These are phyloP conservation scores for Anastatica hierochuntica DNA, from an alignment of 345 rosid genomes.

Conservation along the genomic window DNA sequence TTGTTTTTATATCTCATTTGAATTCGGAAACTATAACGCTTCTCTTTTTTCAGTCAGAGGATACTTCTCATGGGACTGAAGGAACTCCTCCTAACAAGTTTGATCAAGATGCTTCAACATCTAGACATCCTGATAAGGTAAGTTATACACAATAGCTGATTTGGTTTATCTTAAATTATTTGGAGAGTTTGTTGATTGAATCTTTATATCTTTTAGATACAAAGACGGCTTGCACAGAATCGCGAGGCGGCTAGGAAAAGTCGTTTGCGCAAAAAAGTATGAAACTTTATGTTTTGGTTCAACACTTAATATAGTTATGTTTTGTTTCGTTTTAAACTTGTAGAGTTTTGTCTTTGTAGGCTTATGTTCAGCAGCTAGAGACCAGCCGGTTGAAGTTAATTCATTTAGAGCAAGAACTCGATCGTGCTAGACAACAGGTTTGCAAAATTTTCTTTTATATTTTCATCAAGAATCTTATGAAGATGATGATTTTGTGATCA, in stretches of 20 bases:
- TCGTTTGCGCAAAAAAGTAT: slow-evolving; percentile 89
- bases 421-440: slow-evolving; percentile 75
- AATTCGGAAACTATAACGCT: slow-evolving; percentile 7
- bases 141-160: background rate
- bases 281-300: background rate
- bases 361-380: slow-evolving; percentile 95
- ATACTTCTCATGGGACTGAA: slow-evolving; percentile 74
- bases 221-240: slow-evolving; percentile 90
- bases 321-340: slow-evolving; percentile 3
- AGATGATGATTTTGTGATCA: background rate
- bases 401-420: slow-evolving; percentile 85
- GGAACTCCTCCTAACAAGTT: slow-evolving; percentile 47
- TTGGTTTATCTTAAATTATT: background rate
- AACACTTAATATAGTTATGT: background rate
- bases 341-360: slow-evolving; percentile 37
- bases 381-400: slow-evolving; percentile 72
- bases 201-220: slow-evolving; percentile 37
- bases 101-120: slow-evolving; percentile 73
- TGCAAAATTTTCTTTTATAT: background rate
- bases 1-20: background rate
- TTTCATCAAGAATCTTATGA: background rate
- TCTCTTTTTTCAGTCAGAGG: slow-evolving; percentile 59
- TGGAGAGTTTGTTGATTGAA: background rate
- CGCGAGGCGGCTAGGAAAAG: slow-evolving; percentile 99
- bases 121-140: slow-evolving; percentile 69